These are phyloP conservation scores for Lentinula detonsa DNA, from an alignment of 768 basidiomycete genomes.

Conservation along the genomic window DNA sequence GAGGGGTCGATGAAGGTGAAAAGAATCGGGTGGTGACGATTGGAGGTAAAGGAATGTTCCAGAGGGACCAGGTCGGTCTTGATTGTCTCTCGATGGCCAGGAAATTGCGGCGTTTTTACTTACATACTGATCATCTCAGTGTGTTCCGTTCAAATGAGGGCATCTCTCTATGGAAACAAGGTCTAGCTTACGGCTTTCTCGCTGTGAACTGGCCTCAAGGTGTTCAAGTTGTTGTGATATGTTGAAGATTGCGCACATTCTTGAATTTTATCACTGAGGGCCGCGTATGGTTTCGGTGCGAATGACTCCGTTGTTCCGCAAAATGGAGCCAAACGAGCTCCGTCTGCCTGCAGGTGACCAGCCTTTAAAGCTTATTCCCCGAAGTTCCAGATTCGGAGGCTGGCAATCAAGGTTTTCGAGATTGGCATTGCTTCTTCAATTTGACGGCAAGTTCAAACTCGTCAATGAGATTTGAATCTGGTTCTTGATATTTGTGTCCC, in stretches of 20 bases:
- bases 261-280: too few species aligned
- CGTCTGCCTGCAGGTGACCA: too few species aligned
- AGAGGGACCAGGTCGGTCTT: neutral
- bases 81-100: neutral
- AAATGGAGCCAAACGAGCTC: too few species aligned
- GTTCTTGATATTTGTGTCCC: neutral
- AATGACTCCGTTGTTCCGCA: too few species aligned
- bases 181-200: neutral
- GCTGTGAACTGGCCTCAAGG: too few species aligned
- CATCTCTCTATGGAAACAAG: neutral
- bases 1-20: neutral
- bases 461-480: neutral
- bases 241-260: too few species aligned
- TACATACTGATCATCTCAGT: neutral
- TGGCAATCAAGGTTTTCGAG: neutral
- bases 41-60: neutral
- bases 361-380: neutral
- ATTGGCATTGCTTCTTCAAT: neutral
- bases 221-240: too few species aligned
- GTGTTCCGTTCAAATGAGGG: neutral
- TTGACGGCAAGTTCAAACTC: neutral
- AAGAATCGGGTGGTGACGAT: neutral
- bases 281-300: too few species aligned
- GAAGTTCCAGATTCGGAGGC: neutral
- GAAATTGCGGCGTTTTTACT: neutral